Base-by-base conservation (phyloP, 164 flowering plant species). In the Amborella trichopoda region DNA sequence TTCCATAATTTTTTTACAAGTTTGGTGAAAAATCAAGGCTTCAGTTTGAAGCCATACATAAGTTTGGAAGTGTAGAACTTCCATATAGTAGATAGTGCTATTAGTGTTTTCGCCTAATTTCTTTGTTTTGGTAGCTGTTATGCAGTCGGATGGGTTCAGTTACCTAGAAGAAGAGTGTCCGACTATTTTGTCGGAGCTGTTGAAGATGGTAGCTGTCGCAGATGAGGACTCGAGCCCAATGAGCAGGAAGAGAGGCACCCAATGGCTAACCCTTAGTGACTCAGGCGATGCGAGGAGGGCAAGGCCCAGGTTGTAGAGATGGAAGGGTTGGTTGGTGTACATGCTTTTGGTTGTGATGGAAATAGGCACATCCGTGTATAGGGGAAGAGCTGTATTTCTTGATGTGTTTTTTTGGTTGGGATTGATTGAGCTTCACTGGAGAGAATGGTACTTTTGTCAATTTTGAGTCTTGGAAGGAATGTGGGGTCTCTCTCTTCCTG, bases 91-190 rank as follows among this genome's bases (percentile, higher is more conserved):
- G 6, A 30, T 30, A 30, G 34, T 30, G 34, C 13, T 18, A 13
- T 21, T 30, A 6, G 17, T 28, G 11, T 13, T 26, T 51, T 23
- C 16, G 22, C 19, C 14, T 36, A 14, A 16, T 33, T 16, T 3
- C 5, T 53, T n/a, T n/a, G 9, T 38, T 8, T 38, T 38, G 37
- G 43, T 72, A 86, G 95, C 42, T 51, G 76, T 86, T 32, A 80
- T 86, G 93, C 80, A 76, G 59, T 71, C 91, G 0, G 95, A 82
- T 51, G 95, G 89, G 22, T 86, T 69, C 58, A 63, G 39, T 42
- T 65, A 82, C 54, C 64, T 86, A 67, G 78, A 80, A 63, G 78
- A 79, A 70, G 68, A 75, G 42, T 75, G 78, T 45, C 84, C 84
- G 2, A 57, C 74, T 0, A 48, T 87, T 48, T 51, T 83, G 54